A percentile compares a stretch with the other conserved stretches of the same genome.
These are phyloP conservation scores for Cronartium ribicola DNA, from an alignment of 1,284 basidiomycete genomes.

Conservation along the genomic window DNA sequence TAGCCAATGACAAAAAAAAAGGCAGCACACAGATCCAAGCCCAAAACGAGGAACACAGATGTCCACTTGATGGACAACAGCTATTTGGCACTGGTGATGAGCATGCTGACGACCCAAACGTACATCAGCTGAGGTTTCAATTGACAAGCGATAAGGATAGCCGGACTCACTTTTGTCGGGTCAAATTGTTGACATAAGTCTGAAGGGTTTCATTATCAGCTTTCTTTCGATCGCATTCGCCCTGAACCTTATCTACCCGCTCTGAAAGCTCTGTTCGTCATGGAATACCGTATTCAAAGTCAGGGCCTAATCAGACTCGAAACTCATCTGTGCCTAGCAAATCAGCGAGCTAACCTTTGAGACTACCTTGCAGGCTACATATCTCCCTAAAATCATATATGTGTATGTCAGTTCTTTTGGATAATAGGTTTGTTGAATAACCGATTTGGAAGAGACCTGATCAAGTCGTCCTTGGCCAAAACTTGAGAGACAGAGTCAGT, in stretches of 20 bases:
- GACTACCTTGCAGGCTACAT: neutral
- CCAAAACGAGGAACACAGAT: no score
- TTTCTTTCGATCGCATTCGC: constrained; percentile 36
- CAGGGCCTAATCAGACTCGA: neutral
- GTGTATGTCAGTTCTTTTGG: no score
- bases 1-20: no score
- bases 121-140: neutral
- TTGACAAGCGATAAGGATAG: neutral
- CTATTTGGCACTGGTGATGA: neutral
- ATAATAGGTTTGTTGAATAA: no score
- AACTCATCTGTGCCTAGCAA: neutral
- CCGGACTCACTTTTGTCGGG: constrained; percentile 32
- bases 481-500: neutral
- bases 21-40: no score
- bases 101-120: neutral
- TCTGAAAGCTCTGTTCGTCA: constrained; percentile 3
- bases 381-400: constrained; percentile 1
- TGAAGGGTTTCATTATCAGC: constrained; percentile 41
- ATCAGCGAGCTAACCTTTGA: constrained; percentile 27
- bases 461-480: neutral
- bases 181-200: constrained; percentile 41
- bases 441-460: neutral
- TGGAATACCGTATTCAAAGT: neutral
- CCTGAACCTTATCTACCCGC: constrained; percentile 22
- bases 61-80: neutral